These are phyloP conservation scores for Myriosclerotinia duriaeana DNA, from an alignment of 2,329 filamentous ascomycete species.

Conservation along the genomic window DNA sequence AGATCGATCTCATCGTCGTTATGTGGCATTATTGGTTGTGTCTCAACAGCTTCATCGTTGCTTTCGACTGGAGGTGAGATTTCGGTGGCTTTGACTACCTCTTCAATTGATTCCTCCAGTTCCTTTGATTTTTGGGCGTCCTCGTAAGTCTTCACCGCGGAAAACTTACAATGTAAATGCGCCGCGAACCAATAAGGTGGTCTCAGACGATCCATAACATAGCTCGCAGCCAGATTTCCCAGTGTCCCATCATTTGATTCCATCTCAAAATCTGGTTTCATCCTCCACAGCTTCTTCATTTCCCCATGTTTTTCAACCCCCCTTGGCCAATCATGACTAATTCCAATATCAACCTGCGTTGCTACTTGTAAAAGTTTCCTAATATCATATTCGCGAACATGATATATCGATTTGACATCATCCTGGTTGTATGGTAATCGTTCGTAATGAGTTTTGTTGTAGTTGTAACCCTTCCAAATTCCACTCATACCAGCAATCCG, in stretches of 20 bases:
- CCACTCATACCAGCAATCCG: constrained; percentile 88
- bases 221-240: constrained; percentile 76
- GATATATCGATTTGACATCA: constrained; percentile 82
- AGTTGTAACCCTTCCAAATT: constrained; percentile 93
- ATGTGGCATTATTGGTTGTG: constrained; percentile 31
- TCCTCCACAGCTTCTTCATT: constrained; percentile 62
- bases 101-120: constrained; percentile 28
- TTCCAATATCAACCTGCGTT: constrained; percentile 85
- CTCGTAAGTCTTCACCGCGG: constrained; percentile 63
- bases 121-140: constrained; percentile 6
- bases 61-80: neutral
- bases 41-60: neutral
- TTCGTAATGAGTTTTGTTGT: constrained; percentile 79
- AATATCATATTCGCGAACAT: constrained; percentile 86
- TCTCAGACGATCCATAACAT: constrained; percentile 76
- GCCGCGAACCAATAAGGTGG: constrained; percentile 91
- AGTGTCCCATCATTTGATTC: constrained; percentile 75
- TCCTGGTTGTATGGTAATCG: constrained; percentile 77
- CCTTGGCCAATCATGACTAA: constrained; percentile 95
- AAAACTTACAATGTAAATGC: constrained; percentile 86
- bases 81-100: constrained; percentile 11
- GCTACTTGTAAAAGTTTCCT: constrained; percentile 81
- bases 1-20: constrained; percentile 73
- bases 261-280: constrained; percentile 71
- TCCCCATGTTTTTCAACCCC: constrained; percentile 79